Evolutionary conservation across 257 asterid species (phyloP).

Genomic region (Solanum etuberosum): DNA sequence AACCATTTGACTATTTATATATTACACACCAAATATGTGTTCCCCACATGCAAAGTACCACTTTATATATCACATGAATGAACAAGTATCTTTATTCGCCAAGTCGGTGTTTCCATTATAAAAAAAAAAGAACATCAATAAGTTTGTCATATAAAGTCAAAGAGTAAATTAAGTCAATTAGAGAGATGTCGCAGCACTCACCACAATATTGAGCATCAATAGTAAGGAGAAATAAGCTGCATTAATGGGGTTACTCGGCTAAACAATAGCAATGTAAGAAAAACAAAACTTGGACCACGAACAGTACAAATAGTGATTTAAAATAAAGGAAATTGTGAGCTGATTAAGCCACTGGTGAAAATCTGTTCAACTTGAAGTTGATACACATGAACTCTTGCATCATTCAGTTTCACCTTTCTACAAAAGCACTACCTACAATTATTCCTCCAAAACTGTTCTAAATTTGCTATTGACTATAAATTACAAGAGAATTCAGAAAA

Average conservation of each 20-base stretch:
- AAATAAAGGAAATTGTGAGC: not conserved
- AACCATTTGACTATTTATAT: not conserved
- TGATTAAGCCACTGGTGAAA: constrained; percentile 19
- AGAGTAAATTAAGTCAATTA: not conserved
- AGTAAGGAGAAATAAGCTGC: not conserved
- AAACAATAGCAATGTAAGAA: not conserved
- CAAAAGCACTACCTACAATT: constrained; percentile 56
- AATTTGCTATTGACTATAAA: constrained; percentile 42
- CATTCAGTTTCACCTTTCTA: constrained; percentile 41
- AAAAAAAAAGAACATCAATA: not conserved
- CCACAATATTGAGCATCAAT: not conserved
- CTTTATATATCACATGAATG: not conserved
- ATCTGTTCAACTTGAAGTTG: constrained; percentile 37
- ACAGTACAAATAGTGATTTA: not conserved
- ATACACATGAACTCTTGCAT: constrained; percentile 53
- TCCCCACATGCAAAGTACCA: not conserved
- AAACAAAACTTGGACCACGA: not conserved
- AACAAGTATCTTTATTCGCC: not conserved
- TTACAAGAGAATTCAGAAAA: constrained; percentile 54
- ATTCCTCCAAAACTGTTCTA: constrained; percentile 89
- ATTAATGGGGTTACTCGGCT: not conserved
- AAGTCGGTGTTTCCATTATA: not conserved
- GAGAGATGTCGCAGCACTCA: not conserved
- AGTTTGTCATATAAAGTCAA: not conserved
- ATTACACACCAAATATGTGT: not conserved